Evolutionary conservation across 2,329 filamentous ascomycete genomes (phyloP).

Genomic region (Aspergillus persii): DNA sequence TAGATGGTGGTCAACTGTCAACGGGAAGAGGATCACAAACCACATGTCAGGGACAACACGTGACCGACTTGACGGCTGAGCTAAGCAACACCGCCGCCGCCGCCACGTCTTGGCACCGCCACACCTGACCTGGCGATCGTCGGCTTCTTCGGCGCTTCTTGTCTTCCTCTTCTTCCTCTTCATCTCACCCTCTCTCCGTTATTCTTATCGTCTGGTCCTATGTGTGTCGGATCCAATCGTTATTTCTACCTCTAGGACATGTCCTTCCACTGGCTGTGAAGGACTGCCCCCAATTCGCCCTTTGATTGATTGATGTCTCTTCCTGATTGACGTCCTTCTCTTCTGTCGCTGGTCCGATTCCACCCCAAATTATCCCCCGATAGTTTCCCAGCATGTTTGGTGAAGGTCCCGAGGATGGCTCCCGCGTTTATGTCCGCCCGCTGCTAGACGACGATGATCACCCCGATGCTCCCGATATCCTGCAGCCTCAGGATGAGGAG

Average conservation of each 20-base stretch:
- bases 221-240: background rate
- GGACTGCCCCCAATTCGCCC: background rate
- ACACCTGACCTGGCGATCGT: background rate
- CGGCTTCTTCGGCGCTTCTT: background rate
- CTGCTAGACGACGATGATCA: slow-evolving; percentile 32
- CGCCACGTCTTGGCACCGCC: background rate
- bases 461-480: slow-evolving; percentile 35
- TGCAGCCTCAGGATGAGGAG: slow-evolving; percentile 30
- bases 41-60: background rate
- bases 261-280: slow-evolving; percentile 15
- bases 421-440: slow-evolving; percentile 33
- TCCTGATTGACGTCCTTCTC: background rate
- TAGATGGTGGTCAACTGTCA: too few relatives aligned
- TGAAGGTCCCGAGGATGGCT: slow-evolving; percentile 31
- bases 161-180: background rate
- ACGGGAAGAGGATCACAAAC: too few relatives aligned
- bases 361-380: background rate
- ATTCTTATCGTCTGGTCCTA: background rate
- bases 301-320: background rate
- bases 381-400: slow-evolving; percentile 25
- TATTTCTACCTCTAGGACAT: background rate
- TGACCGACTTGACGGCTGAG: slow-evolving; percentile 3
- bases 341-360: slow-evolving; percentile 12
- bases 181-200: background rate
- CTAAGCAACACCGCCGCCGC: background rate